Evolutionary conservation across 495 filamentous ascomycete species (phyloP).

Genomic region (Hypoxylon fragiforme): DNA sequence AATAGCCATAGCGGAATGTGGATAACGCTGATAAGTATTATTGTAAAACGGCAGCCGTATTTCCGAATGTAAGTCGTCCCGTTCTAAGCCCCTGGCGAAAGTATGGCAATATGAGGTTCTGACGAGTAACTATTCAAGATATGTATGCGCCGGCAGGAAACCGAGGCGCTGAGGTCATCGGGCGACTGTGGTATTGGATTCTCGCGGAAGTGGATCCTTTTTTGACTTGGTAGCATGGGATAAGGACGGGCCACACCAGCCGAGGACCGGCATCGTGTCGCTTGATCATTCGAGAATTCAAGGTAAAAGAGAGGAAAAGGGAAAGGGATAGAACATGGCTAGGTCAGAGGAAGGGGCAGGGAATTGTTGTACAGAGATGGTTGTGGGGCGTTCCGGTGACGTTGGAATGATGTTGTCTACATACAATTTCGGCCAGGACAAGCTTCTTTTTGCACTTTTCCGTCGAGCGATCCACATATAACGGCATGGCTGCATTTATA

Average conservation of each 20-base stretch:
- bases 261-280: conserved; percentile 18
- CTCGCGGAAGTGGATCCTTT: conserved; percentile 17
- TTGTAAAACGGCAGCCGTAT: conserved; percentile 56
- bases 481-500: conserved; percentile 27
- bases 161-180: conserved; percentile 40
- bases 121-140: conserved; percentile 43
- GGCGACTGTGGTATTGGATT: conserved; percentile 7
- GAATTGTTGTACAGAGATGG: conserved; percentile 1
- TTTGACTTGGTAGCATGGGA: conserved; percentile 12
- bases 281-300: conserved; percentile 12
- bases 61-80: conserved; percentile 68
- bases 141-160: conserved; percentile 59
- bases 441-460: conserved; percentile 15
- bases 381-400: neutral
- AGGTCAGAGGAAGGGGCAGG: too few species aligned
- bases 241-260: conserved; percentile 5
- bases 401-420: conserved; percentile 9
- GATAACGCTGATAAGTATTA: conserved; percentile 24
- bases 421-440: neutral
- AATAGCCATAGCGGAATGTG: conserved; percentile 5
- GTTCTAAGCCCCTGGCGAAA: neutral
- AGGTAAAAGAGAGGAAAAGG: neutral
- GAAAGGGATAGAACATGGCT: too few species aligned
- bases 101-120: conserved; percentile 1
- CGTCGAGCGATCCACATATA: conserved; percentile 24